Base-by-base conservation (phyloP, 306 rosid species). In the Vicia villosa region DNA sequence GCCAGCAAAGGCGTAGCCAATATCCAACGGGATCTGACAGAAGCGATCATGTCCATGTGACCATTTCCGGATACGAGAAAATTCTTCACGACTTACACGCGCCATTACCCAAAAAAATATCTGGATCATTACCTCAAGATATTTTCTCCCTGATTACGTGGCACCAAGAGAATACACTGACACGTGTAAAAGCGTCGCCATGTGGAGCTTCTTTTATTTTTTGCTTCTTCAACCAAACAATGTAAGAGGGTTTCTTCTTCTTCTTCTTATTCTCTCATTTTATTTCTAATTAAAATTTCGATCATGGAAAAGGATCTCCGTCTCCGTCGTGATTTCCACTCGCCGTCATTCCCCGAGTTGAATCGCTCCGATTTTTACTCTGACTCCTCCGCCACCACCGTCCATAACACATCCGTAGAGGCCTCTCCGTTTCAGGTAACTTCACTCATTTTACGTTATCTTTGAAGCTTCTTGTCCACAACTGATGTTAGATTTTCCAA, bases 121-220 rank as follows among this genome's bases (percentile, higher is more conserved):
- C 97, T 91, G 73, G 89, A 71, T 78, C 82, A 68, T 72, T 55
- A 55, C 74, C 72, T 21, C 73, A 43, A 89, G 95, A 89, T 89
- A 89, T 92, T 89, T 75, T 92, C 82, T 34, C 10, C 3, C 2
- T 1, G 81, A 19, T 82, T 95, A 86, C 75, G 86, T 89, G 96
- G 86, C 85, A 77, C 13, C 32, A 6, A 1, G 26, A 10, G 36
- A 51, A 65, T 19, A 10, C 16, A 9, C 42, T 69, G 82, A 79
- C 98, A 88, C 95, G 91, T 86, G 96, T 85, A 92, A 92, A 92
- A 90, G 89, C 84, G 83, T 45, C 47, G 91, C 95, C 95, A 87
- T 83, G 79, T 92, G 96, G 89, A 83, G 37, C 72, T 75, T 69
- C 74, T 69, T 34, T 79, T 82, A 66, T 38, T 77, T 80, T 3